phyloP scores from a whole-genome alignment of 805 yeast genomes.

The Zygosaccharomyces siamensis region DNA sequence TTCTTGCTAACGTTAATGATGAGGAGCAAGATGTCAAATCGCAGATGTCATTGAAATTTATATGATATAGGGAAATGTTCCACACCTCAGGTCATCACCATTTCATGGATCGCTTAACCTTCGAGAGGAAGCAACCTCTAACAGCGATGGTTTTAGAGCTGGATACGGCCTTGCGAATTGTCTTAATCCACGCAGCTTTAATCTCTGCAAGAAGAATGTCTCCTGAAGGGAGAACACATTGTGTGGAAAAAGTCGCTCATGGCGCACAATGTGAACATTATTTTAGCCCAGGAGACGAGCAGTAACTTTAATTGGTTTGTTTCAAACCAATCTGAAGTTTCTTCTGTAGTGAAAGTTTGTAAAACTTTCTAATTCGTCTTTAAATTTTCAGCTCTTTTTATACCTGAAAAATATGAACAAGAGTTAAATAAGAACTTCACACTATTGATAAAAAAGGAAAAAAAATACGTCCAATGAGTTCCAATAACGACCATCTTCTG shows the following conservation, averaged over 20 bases:
- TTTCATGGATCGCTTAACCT: slow-evolving; percentile 81
- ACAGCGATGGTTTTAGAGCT: slow-evolving; percentile 98
- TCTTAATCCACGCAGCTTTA: not conserved
- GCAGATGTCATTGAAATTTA: slow-evolving; percentile 27
- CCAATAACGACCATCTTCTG: slow-evolving; percentile 38
- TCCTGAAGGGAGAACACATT: not conserved
- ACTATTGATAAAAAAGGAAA: not conserved
- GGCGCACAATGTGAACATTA: not conserved
- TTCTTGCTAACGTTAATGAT: slow-evolving; percentile 16
- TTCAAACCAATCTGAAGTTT: not conserved
- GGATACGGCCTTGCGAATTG: slow-evolving; percentile 31
- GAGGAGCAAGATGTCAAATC: slow-evolving; percentile 28
- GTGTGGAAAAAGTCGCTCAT: not conserved
- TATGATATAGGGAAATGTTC: slow-evolving; percentile 43
- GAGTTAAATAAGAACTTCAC: slow-evolving; percentile 1
- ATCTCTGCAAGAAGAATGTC: not conserved
- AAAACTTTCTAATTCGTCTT: not conserved
- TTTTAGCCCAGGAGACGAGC: not conserved
- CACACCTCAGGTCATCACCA: slow-evolving; percentile 93
- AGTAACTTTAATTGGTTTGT: not conserved
- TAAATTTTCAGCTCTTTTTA: slow-evolving; percentile 8
- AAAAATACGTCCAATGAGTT: slow-evolving; percentile 13
- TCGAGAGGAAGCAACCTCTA: slow-evolving; percentile 70
- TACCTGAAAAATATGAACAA: slow-evolving; percentile 7
- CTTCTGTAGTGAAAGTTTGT: not conserved